These are phyloP conservation scores for Papiliotrema nemorosa DNA, from an alignment of 1,284 basidiomycete species.

Conservation along the genomic window DNA sequence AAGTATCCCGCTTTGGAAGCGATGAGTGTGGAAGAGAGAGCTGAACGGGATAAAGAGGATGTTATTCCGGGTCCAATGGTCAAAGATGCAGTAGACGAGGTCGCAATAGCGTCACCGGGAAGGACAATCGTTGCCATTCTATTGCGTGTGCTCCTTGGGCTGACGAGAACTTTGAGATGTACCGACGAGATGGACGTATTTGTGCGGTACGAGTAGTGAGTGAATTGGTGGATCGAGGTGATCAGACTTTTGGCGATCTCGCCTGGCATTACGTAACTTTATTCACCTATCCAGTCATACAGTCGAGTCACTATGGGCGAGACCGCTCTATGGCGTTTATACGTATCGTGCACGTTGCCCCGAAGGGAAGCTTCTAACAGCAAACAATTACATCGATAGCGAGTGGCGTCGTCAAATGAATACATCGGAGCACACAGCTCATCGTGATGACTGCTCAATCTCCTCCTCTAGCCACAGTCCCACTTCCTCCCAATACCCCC, in stretches of 20 bases:
- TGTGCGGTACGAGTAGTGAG: too few species aligned
- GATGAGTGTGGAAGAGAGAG: constrained; percentile 17
- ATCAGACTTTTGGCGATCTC: too few species aligned
- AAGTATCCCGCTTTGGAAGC: constrained; percentile 42
- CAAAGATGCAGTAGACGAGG: constrained; percentile 24
- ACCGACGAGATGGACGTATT: background rate
- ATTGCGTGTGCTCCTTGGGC: background rate
- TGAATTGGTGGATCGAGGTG: too few species aligned
- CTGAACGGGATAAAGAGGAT: constrained; percentile 2
- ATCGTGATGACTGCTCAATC: constrained; percentile 4
- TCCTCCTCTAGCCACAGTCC: constrained; percentile 56
- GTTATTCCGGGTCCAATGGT: constrained; percentile 44
- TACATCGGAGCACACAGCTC: background rate
- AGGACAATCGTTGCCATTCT: constrained; percentile 34
- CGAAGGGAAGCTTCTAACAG: background rate
- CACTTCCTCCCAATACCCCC: constrained; percentile 64
- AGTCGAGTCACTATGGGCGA: too few species aligned
- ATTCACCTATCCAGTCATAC: too few species aligned
- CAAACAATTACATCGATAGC: background rate
- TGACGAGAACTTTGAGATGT: background rate
- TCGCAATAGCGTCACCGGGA: constrained; percentile 40
- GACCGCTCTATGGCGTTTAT: too few species aligned
- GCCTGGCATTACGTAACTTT: too few species aligned
- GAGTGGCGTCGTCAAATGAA: background rate
- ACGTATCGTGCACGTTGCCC: too few species aligned